Evolutionary conservation across 352 stramenopile genomes (phyloP).

Genomic region (Phytophthora citrophthora): DNA sequence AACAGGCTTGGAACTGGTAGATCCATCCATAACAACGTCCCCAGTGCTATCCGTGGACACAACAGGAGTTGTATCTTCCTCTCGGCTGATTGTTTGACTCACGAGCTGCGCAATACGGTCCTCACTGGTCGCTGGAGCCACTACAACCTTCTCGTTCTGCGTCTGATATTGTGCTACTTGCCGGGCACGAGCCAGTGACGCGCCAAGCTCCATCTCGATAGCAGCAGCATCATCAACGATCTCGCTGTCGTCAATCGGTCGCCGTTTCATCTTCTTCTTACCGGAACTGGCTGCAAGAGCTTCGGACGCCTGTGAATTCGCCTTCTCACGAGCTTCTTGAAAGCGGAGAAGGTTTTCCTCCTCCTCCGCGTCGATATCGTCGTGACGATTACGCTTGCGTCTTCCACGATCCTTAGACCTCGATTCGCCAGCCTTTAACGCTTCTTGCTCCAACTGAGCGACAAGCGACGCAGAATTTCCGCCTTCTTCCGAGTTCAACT

Average conservation of each 20-base stretch:
- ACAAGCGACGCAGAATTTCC: slow-evolving; percentile 43
- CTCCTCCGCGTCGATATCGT: slow-evolving; percentile 56
- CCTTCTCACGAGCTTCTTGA: slow-evolving; percentile 72
- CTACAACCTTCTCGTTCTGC: slow-evolving; percentile 7
- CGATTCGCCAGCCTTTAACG: slow-evolving; percentile 30
- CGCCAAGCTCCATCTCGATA: slow-evolving; percentile 78
- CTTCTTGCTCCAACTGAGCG: slow-evolving; percentile 73
- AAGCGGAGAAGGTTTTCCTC: slow-evolving; percentile 65
- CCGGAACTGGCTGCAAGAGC: slow-evolving; percentile 41
- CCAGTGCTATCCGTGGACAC: slow-evolving; percentile 16
- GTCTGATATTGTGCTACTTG: slow-evolving; percentile 56
- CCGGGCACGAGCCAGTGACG: slow-evolving; percentile 73
- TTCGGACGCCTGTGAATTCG: slow-evolving; percentile 50
- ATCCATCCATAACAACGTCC: slow-evolving; percentile 15
- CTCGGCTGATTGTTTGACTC: slow-evolving; percentile 43
- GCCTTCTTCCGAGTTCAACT: slow-evolving; percentile 21
- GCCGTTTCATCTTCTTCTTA: slow-evolving; percentile 52
- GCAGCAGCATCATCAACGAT: slow-evolving; percentile 57
- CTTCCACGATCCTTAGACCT: slow-evolving; percentile 61
- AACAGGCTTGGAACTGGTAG: slow-evolving; percentile 42
- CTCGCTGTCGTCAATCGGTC: slow-evolving; percentile 42
- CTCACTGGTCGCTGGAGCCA: slow-evolving; percentile 43
- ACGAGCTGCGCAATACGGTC: slow-evolving; percentile 69
- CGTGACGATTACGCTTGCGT: slow-evolving; percentile 40
- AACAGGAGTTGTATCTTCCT: slow-evolving; percentile 23